phyloP scores from a whole-genome alignment of 371 early-diverging fungal genomes.

The Syncephalastrum monosporum region DNA sequence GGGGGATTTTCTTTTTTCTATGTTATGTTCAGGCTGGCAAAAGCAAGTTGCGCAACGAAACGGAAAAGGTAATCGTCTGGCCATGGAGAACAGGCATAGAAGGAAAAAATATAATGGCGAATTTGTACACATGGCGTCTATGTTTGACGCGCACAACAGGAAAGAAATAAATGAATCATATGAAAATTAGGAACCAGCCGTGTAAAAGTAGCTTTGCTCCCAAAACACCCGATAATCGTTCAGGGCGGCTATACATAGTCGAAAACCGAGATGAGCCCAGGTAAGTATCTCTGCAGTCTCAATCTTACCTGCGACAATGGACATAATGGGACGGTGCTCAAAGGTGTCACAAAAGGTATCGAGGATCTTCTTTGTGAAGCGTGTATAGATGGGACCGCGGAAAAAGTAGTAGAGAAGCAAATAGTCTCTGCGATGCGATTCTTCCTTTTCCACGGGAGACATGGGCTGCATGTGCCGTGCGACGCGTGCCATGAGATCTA shows the following conservation, averaged over 20 bases:
- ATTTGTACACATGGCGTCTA: no score
- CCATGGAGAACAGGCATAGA: no score
- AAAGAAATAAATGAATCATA: no score
- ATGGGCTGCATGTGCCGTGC: conserved; percentile 27
- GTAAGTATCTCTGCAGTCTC: neutral
- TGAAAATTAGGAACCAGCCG: conserved; percentile 30
- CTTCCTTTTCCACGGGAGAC: conserved; percentile 35
- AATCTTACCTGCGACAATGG: conserved; percentile 29
- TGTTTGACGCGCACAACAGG: no score
- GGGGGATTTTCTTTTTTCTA: no score
- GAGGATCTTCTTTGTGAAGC: conserved; percentile 33
- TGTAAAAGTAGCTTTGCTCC: conserved; percentile 45
- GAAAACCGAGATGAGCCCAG: neutral
- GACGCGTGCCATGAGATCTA: conserved; percentile 28
- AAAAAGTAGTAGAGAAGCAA: conserved; percentile 35
- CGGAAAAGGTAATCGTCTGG: no score
- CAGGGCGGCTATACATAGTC: conserved; percentile 25
- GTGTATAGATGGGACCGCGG: conserved; percentile 29
- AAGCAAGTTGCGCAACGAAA: no score
- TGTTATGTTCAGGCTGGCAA: no score
- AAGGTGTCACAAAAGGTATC: conserved; percentile 36
- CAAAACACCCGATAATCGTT: conserved; percentile 46
- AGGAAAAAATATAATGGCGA: no score
- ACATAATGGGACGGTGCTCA: conserved; percentile 38
- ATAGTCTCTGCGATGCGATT: conserved; percentile 31